Conservation (phyloP, 352 stramenopile genomes). For the Phytophthora pluvialis region DNA sequence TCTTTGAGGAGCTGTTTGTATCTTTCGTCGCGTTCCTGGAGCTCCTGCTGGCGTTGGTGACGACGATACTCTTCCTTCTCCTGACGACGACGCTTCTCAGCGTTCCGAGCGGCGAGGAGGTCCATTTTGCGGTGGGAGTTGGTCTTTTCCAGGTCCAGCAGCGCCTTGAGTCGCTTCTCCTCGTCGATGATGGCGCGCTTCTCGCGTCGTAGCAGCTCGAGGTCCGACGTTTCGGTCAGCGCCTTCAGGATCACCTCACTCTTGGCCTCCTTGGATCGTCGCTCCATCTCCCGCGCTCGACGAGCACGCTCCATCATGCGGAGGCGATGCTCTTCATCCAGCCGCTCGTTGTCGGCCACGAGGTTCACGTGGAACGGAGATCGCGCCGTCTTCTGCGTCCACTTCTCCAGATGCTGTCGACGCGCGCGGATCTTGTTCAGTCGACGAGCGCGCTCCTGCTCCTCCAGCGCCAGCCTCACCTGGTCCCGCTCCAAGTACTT, state of each 20-base stretch:
- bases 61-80: constrained; percentile 90
- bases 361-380: constrained; percentile 94
- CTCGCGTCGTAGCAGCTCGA: constrained; percentile 92
- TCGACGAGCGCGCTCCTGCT: constrained; percentile 60
- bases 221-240: constrained; percentile 88
- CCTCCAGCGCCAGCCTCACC: constrained; percentile 62
- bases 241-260: constrained; percentile 94
- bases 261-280: constrained; percentile 87
- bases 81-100: constrained; percentile 91
- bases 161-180: constrained; percentile 92
- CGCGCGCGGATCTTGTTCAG: constrained; percentile 70
- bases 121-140: constrained; percentile 93
- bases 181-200: constrained; percentile 96
- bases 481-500: constrained; percentile 80
- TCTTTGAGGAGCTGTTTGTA: constrained; percentile 84
- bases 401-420: constrained; percentile 74
- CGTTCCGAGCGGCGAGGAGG: constrained; percentile 88
- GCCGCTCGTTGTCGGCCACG: constrained; percentile 93
- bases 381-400: constrained; percentile 90
- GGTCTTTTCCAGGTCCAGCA: constrained; percentile 95
- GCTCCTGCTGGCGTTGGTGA: constrained; percentile 64
- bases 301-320: constrained; percentile 77
- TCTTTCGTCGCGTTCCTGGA: constrained; percentile 63
- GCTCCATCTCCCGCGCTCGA: constrained; percentile 68
- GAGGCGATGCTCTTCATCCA: constrained; percentile 92